A percentile compares a stretch with the other conserved stretches of the same genome.
Conservation (phyloP, 345 rosid genomes). For the Syzygium aqueum region DNA sequence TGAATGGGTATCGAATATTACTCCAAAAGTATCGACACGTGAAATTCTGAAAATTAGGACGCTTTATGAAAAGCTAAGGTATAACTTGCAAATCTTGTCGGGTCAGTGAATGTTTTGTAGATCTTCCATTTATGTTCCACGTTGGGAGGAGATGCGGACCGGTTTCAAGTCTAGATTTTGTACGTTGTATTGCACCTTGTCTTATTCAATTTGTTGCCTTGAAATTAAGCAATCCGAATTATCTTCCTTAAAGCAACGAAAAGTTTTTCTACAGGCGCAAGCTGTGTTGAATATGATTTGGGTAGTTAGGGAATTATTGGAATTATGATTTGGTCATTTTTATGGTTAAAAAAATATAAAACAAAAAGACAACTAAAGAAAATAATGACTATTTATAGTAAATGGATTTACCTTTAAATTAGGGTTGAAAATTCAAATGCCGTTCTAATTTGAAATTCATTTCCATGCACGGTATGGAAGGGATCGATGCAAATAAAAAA, state of each 20-base stretch:
- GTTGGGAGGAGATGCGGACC: too few species aligned
- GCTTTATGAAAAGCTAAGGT: background rate
- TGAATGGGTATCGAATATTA: background rate
- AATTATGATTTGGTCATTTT: background rate
- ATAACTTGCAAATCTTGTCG: background rate
- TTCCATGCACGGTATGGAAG: background rate
- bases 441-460: background rate
- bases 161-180: background rate
- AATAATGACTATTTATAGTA: background rate
- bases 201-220: background rate
- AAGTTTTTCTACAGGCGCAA: background rate
- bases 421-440: background rate
- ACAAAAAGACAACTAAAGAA: background rate
- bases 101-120: too few species aligned
- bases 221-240: background rate
- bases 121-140: too few species aligned
- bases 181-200: background rate
- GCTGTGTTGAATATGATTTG: background rate
- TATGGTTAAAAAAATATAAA: background rate
- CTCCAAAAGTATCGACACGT: background rate
- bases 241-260: background rate
- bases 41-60: background rate
- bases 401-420: background rate
- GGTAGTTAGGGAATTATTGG: background rate
- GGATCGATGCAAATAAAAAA: background rate